Evolutionary conservation across 2,329 filamentous ascomycete genomes (phyloP), one percentile per base, ranked within the genome.

Genomic region (Aspergillus pseudotamarii): DNA sequence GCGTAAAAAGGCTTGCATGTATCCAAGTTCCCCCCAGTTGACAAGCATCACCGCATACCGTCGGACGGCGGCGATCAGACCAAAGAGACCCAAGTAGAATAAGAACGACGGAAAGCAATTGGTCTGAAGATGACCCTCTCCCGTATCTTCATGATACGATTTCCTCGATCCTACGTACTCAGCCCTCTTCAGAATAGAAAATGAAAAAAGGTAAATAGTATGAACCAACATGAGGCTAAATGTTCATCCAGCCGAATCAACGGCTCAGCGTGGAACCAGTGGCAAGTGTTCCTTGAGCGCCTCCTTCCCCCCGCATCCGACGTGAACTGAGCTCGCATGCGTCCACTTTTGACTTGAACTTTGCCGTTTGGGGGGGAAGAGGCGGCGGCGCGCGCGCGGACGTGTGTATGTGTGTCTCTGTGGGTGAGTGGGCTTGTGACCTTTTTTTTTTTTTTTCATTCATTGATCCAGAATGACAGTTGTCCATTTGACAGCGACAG

Each of bases 401-500:
- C 16, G 16, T 19, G 38, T 41, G 38, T 36, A 36, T 36, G 38
- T 41, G 6, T 36, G 34, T 36, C 5, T 36, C 12, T 36, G 34
- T 6, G 34, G 10, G 32, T 16, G 34, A 16, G 34, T 16, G 51
- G 23, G 51, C 51, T 55, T 55, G 51, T 55, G 51, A 55, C 51
- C 51, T 26, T 38, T 10, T 21, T 26, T 26, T 5, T 26, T 26
- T 26, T 21, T 36, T n/a, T 36, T 41, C 21, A 55, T 55, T 55
- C 34, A 36, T n/a, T n/a, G 16, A 10, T 53, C 30, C 16, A 30
- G 16, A 30, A 30, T 55, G 51, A 55, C 51, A 55, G 51, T 55
- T 55, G 51, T 55, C 21, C 51, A 34, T 51, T 55, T 55, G 51
- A 38, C 51, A 55, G 46, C 11, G 10, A 23, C 26, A 55, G 46